Conservation (phyloP, 306 rosid genomes). For the Datisca glomerata region DNA sequence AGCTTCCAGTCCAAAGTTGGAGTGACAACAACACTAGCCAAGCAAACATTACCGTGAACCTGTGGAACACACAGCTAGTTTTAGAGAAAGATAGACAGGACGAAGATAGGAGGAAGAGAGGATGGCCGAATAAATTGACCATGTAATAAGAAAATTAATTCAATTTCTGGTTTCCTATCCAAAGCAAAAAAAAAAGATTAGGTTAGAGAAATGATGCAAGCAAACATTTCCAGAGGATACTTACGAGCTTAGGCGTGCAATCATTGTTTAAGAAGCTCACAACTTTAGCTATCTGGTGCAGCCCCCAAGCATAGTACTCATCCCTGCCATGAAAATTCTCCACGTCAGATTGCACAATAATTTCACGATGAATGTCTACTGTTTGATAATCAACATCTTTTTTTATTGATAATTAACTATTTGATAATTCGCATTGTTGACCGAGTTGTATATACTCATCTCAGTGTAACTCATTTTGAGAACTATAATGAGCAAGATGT, state of each 20-base stretch:
- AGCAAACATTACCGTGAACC: conserved; percentile 94
- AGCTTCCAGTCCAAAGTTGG: conserved; percentile 98
- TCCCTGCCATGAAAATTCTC: conserved; percentile 36
- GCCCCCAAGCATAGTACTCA: conserved; percentile 96
- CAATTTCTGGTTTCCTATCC: neutral
- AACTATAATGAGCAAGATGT: no score
- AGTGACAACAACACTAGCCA: conserved; percentile 94
- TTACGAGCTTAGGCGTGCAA: conserved; percentile 71
- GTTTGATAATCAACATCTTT: no score
- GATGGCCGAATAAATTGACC: neutral
- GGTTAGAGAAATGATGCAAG: neutral
- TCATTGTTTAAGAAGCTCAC: conserved; percentile 98
- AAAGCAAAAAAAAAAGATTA: neutral
- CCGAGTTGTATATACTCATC: no score
- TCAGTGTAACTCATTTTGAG: no score
- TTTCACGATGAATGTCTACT: no score
- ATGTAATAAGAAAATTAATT: neutral
- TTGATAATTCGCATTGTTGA: no score
- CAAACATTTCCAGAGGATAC: conserved; percentile 1
- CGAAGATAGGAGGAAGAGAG: neutral
- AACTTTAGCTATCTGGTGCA: conserved; percentile 86
- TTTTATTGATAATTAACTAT: no score
- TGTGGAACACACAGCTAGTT: no score
- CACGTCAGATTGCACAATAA: neutral
- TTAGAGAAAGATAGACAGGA: no score